A percentile compares a stretch with the other conserved stretches of the same genome.
Conservation (phyloP, 2,329 filamentous ascomycete genomes). For the Westerdykella sp. region DNA sequence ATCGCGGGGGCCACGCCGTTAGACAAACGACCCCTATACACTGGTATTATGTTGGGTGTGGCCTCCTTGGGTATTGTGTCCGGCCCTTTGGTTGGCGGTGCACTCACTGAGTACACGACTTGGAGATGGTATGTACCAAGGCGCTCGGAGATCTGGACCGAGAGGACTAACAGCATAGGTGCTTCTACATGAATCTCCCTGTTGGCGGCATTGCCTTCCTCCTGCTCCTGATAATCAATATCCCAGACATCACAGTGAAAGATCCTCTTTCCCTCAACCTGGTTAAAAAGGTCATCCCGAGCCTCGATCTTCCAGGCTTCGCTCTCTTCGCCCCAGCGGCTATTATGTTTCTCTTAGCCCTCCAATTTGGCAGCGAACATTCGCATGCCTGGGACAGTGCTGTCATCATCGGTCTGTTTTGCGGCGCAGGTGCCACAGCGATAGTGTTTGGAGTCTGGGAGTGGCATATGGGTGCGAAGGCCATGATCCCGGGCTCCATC, state of each 20-base stretch:
- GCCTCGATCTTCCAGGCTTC: constrained; percentile 15
- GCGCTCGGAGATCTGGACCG: neutral
- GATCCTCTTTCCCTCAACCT: constrained; percentile 8
- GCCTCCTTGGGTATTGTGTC: constrained; percentile 24
- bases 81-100: constrained; percentile 37
- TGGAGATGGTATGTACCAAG: constrained; percentile 8
- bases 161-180: constrained; percentile 6
- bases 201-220: constrained; percentile 27
- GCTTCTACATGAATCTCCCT: constrained; percentile 39
- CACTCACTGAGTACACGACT: constrained; percentile 33
- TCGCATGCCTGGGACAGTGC: constrained; percentile 40
- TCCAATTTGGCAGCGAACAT: constrained; percentile 24
- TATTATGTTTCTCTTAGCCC: constrained; percentile 11
- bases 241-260: constrained; percentile 10
- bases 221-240: constrained; percentile 13
- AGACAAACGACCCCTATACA: constrained; percentile 33
- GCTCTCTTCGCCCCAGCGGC: constrained; percentile 8
- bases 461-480: constrained; percentile 27
- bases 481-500: constrained; percentile 36
- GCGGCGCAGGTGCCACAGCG: constrained; percentile 24
- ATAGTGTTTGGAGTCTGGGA: constrained; percentile 35
- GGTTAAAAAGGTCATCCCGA: constrained; percentile 21
- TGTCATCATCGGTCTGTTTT: constrained; percentile 32
- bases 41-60: constrained; percentile 23
- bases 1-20: constrained; percentile 11